Evolutionary conservation across 345 rosid species (phyloP).

Genomic region (Camelina neglecta): DNA sequence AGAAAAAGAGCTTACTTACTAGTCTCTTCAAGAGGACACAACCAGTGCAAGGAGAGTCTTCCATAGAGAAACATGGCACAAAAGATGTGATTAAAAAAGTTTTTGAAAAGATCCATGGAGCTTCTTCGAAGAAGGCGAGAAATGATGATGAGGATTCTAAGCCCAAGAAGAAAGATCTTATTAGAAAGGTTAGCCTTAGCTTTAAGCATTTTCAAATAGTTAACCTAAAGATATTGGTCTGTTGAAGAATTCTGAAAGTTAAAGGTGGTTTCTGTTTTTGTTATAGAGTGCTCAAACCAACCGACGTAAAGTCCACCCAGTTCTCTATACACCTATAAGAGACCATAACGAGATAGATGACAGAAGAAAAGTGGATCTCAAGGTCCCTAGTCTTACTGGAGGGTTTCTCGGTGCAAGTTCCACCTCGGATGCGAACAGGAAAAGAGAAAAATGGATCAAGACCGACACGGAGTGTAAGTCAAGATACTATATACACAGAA

Average conservation of each 20-base stretch:
- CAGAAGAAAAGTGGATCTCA: slow-evolving; percentile 12
- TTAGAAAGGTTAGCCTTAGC: slow-evolving; percentile 35
- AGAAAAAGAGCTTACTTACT: slow-evolving; percentile 19
- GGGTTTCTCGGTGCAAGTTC: slow-evolving; percentile 8
- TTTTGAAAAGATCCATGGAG: slow-evolving; percentile 15
- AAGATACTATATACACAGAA: slow-evolving; percentile 5
- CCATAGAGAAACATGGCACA: slow-evolving; percentile 26
- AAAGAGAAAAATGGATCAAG: slow-evolving; percentile 43
- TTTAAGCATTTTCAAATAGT: background rate
- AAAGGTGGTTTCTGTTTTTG: slow-evolving; percentile 22
- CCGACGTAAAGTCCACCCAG: slow-evolving; percentile 43
- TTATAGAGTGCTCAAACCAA: slow-evolving; percentile 35
- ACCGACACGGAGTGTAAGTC: slow-evolving; percentile 43
- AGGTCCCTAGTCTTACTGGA: background rate
- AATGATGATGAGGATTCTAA: slow-evolving; percentile 13
- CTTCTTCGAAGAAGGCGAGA: slow-evolving; percentile 1
- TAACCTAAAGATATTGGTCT: slow-evolving; percentile 12
- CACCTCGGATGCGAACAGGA: background rate
- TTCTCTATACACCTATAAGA: slow-evolving; percentile 28
- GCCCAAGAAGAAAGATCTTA: slow-evolving; percentile 34
- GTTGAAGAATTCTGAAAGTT: slow-evolving; percentile 5
- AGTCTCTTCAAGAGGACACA: slow-evolving; percentile 29
- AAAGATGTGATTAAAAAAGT: slow-evolving; percentile 19
- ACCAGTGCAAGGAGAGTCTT: background rate
- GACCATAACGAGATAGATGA: slow-evolving; percentile 4